Base-by-base conservation (phyloP, 2,329 filamentous ascomycete species). In the Escovopsis sp. region DNA sequence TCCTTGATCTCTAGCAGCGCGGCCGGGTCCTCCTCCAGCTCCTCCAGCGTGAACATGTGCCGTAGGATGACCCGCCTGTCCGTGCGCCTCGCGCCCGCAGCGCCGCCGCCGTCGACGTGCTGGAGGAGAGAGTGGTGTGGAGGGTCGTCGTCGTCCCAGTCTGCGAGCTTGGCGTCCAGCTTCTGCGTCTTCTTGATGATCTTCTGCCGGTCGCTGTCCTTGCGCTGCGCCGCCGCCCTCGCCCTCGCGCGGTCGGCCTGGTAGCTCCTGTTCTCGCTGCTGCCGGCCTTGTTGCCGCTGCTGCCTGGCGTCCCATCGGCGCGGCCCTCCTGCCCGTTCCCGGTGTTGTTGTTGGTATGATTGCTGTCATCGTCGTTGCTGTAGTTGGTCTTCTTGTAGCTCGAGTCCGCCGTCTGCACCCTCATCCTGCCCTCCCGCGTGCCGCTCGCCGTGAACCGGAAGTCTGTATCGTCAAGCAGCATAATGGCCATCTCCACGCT, bases 101-200 rank as follows among this genome's bases (percentile, higher is more conserved):
- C 21, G 68, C 66, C 9, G 48, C 44, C 26, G 47, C 43, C 1
- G 45, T 50, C n/a, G n/a, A n/a, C n/a, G n/a, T n/a, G n/a, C n/a
- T n/a, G n/a, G n/a, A n/a, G n/a, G n/a, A n/a, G n/a, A n/a, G n/a
- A n/a, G 4, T 53, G 65, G 41, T 61, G 70, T 18, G 79, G 71
- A 36, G 88, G 79, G 52, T 96, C 87, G 52, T 96, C 87, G 50
- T 94, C 88, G 50, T 85, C 82, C 90, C 90, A 98, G 56, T 96
- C 87, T 4, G 86, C 81, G 25, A 96, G 72, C 59, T 88, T 87
- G 33, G 85, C 88, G 49, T 88, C 84, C 47, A 96, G 67, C 54
- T 88, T 90, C 55, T 94, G 82, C 0, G 84, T 88, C 57, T 87
- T 87, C 57, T 77, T 80, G 53, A 93, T 93, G 40, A 92, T 81